Evolutionary conservation across 2,329 filamentous ascomycete genomes (phyloP).

Genomic region (Fusarium chaquense): DNA sequence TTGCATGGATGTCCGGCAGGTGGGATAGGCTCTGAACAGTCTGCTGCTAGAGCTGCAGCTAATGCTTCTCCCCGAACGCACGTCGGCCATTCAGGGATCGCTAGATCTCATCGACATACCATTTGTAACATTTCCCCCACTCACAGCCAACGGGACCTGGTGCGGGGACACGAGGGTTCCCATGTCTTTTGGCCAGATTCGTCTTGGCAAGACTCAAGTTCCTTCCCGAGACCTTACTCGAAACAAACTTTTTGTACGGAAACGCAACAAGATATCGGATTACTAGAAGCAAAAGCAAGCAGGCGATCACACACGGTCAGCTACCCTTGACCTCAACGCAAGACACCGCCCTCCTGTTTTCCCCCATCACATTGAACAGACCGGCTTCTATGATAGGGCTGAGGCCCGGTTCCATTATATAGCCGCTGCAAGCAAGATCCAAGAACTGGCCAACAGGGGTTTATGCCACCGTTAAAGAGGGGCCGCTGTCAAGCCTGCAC

Average conservation of each 20-base stretch:
- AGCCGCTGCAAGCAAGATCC: constrained; percentile 37
- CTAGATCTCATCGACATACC: constrained; percentile 29
- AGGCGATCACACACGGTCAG: background rate
- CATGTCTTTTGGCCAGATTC: constrained; percentile 15
- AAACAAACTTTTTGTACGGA: background rate
- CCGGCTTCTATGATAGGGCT: constrained; percentile 36
- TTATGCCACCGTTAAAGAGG: constrained; percentile 13
- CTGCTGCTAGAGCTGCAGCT: constrained; percentile 26
- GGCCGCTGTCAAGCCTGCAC: constrained; percentile 34
- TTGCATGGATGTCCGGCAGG: constrained; percentile 3
- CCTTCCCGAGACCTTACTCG: constrained; percentile 13
- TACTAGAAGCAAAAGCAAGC: background rate
- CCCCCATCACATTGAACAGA: background rate
- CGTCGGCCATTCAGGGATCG: constrained; percentile 21
- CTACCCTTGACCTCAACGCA: background rate
- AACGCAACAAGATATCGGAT: background rate
- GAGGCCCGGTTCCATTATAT: constrained; percentile 26
- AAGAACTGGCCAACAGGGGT: constrained; percentile 25
- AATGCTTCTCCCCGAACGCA: constrained; percentile 29
- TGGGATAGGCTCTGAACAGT: constrained; percentile 11
- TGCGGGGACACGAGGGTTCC: constrained; percentile 26
- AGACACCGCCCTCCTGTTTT: background rate
- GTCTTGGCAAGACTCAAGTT: constrained; percentile 25
- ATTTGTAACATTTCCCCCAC: constrained; percentile 24
- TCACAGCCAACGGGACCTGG: constrained; percentile 8